Percentiles rank a stretch among this genome's conserved stretches.
Conservation (phyloP, 441 rosid genomes). For the Erodium moschatum region DNA sequence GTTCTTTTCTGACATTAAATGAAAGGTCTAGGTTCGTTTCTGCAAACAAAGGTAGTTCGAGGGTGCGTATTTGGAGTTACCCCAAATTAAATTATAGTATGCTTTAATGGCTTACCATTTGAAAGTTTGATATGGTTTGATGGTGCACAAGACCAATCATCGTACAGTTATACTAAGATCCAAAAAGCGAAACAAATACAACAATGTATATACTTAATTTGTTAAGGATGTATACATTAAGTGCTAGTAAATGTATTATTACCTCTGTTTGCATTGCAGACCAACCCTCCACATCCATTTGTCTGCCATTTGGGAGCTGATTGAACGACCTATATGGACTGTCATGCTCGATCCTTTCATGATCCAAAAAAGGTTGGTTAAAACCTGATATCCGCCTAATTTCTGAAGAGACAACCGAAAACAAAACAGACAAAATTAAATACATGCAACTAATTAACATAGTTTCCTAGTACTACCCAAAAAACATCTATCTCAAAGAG, state of each 20-base stretch:
- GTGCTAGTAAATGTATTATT: conserved; percentile 16
- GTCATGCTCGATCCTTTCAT: conserved; percentile 69
- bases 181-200: neutral
- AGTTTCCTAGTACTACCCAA: neutral
- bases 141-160: neutral
- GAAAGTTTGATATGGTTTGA: neutral
- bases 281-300: conserved; percentile 68
- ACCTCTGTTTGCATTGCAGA: conserved; percentile 83
- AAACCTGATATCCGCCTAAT: conserved; percentile 54
- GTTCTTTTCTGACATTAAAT: no score
- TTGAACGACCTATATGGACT: conserved; percentile 75
- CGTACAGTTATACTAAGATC: no score
- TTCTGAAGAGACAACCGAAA: conserved; percentile 40
- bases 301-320: conserved; percentile 60
- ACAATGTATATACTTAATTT: neutral
- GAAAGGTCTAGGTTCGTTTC: no score
- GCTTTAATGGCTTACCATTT: neutral
- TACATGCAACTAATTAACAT: neutral
- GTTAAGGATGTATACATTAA: no score
- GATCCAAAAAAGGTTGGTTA: conserved; percentile 46
- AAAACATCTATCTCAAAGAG: neutral
- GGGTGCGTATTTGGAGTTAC: no score
- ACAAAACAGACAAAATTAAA: conserved; percentile 12
- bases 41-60: no score
- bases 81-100: neutral